Evolutionary conservation across 169 alveolate species (phyloP), one percentile per base, ranked within the genome.

Genomic region (Eimeria maxima): DNA sequence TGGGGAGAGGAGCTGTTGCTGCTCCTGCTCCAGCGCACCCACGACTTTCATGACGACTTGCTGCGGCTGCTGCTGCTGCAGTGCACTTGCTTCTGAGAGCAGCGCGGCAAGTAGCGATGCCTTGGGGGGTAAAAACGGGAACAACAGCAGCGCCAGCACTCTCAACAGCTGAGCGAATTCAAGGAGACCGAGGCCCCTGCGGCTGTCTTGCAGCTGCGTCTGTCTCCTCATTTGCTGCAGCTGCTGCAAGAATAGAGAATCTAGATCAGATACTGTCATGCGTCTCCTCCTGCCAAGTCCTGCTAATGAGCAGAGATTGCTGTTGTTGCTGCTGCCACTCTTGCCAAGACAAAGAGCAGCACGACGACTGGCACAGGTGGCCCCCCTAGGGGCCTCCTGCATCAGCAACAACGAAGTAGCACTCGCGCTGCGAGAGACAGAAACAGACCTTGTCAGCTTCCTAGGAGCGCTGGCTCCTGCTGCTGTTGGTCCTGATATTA

Each of bases 221-320:
- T 90, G 95, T 78, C 86, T 71, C n/a, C 95, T 69, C 80, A 90
- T 83, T 20, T 55, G 60, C 95, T 90, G 95, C 50, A 73, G 78
- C 86, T 90, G 95, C 53, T 55, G 55, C 44, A 50, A 44, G 50
- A 71, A 90, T 7, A 90, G 90, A n/a, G 24, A 45, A 44, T 90
- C 95, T 38, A 90, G 29, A 47, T 90, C 95, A 11, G 90, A 44
- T 22, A 55, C 50, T 2, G 90, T 83, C 22, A 90, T 84, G 33
- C 95, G 74, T 20, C 95, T 24, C 42, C 65, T 47, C 50, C 90
- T 4, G 27, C 45, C 20, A 47, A 42, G 44, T 6, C 38, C 55
- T 18, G 57, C 76, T 27, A 84, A 3, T 29, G 45, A 65, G 57
- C 13, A 8, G 78, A 45, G 7, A 47, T 27, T 84, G 27, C 55